Base-by-base conservation (phyloP, 2,329 filamentous ascomycete genomes). In the Blastomyces emzantsi region DNA sequence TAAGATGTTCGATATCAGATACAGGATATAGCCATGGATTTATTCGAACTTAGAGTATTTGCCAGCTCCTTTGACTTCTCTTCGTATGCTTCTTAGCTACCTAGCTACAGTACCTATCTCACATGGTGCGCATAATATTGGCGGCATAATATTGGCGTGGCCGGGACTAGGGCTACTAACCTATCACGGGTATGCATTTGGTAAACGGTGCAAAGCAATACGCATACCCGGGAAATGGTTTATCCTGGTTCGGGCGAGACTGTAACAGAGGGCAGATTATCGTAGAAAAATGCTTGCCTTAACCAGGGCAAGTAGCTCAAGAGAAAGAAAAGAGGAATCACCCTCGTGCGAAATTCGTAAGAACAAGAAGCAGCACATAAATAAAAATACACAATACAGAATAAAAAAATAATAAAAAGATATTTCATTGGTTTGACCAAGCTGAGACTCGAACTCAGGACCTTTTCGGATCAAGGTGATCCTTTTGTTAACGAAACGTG, bases 391-490 rank as follows among this genome's bases (percentile, higher is more conserved):
- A 49, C 15, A 51, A 47, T 9, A 30, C 28, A 30, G 28, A 45
- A 19, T 5, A 19, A 19, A 60, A 33, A 7, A 9, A 39, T 13
- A 57, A 41, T 13, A 57, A 41, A 63, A 52, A 61, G 58, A 56
- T 15, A 36, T 36, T 28, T 61, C 8, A 25, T n/a, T 28, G 4
- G 2, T 8, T 15, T 57, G 64, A 62, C 64, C 64, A 62, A 62
- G 60, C 62, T 63, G 62, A 62, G 62, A 61, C 62, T 65, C 52
- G 64, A 65, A 64, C 64, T 64, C 57, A 62, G 64, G 62, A 62
- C 64, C 64, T 65, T 64, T 63, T 65, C 64, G 62, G 64, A 57
- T 41, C 55, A 8, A 9, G 3, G 33, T 47, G 61, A 52, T 55
- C 62, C 45, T 45, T 63, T 52, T 57, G 55, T 57, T 57, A 57